A percentile compares a stretch with the other conserved stretches of the same genome.
Evolutionary conservation across 208 protist genomes (phyloP).

Genomic region (Histomonas meleagridis): DNA sequence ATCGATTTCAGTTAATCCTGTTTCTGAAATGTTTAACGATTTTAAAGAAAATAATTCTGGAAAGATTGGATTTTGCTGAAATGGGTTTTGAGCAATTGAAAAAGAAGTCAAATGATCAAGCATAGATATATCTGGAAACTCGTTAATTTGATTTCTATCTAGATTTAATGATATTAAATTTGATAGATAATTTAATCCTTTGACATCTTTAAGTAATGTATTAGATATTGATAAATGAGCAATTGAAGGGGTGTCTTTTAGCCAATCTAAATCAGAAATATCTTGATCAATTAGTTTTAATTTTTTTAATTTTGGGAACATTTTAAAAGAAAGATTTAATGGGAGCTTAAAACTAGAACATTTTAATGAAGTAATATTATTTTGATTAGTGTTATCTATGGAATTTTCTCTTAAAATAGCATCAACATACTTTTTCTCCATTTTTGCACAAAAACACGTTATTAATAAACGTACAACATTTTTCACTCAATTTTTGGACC

Average conservation of each 20-base stretch:
- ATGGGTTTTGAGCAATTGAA: not conserved
- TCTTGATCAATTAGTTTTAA: conserved; percentile 11
- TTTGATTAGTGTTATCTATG: no score
- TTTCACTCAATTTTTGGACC: no score
- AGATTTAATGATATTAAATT: not conserved
- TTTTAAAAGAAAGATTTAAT: not conserved
- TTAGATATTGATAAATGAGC: not conserved
- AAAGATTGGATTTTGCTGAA: conserved; percentile 6
- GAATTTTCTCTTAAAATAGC: no score
- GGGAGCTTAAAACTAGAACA: conserved; percentile 4
- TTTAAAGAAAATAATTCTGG: not conserved
- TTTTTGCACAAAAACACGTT: no score
- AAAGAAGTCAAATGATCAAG: not conserved
- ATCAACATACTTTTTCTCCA: no score
- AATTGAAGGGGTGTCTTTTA: not conserved
- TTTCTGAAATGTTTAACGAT: not conserved
- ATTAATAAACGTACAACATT: no score
- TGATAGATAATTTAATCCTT: conserved; percentile 6
- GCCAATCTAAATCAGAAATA: conserved; percentile 1
- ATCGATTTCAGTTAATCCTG: not conserved
- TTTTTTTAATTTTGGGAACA: not conserved
- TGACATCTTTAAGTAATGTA: not conserved
- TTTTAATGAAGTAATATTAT: no score
- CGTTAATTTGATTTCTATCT: not conserved
- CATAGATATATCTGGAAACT: not conserved